Evolutionary conservation across 1,284 basidiomycete species (phyloP), one percentile per base, ranked within the genome.

Genomic region (Leucoagaricus sp.): DNA sequence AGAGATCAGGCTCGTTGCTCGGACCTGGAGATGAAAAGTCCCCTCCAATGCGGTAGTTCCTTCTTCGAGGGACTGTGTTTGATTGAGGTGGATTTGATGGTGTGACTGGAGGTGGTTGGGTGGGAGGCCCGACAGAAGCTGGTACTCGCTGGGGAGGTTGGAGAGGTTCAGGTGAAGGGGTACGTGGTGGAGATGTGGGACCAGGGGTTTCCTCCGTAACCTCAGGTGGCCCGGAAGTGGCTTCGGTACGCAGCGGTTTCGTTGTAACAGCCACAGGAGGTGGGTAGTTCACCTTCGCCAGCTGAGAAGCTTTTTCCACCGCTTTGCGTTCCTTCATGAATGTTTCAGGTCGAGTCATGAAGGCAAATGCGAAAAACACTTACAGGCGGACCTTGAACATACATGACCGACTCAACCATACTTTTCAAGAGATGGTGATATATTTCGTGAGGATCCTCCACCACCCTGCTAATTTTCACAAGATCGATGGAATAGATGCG

Each of bases 371-470:
- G 36, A 13, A n/a, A 6, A 7, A 9, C 17, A 61, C 65, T 60
- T 45, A 70, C 69, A 1, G 67, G 67, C 41, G 63, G 59, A 8
- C 67, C 68, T 38, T 62, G 65, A 53, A 65, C 61, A 48, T 60
- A 60, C 15, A 53, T 51, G 28, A 70, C n/a, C 9, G 63, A 62
- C 19, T 72, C 68, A 19, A 60, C 51, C 5, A 74, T 69, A 3
- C 63, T 61, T n/a, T 65, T 62, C 10, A 72, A 58, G 8, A 67
- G 57, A 56, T 74, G 72, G 38, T 67, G 62, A 56, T 69, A 74
- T 34, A 68, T 61, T 55, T 70, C 70, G 55, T 73, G 61, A 5
- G 63, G 57, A 49, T 67, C 64, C 9, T 53, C 44, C 0, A 67
- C 51, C 3, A 60, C 40, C 19, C 40, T 53, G 45, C 59, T 59